Evolutionary conservation across 2,329 filamentous ascomycete genomes (phyloP), one percentile per base, ranked within the genome.

Genomic region (Nakataea oryzae): DNA sequence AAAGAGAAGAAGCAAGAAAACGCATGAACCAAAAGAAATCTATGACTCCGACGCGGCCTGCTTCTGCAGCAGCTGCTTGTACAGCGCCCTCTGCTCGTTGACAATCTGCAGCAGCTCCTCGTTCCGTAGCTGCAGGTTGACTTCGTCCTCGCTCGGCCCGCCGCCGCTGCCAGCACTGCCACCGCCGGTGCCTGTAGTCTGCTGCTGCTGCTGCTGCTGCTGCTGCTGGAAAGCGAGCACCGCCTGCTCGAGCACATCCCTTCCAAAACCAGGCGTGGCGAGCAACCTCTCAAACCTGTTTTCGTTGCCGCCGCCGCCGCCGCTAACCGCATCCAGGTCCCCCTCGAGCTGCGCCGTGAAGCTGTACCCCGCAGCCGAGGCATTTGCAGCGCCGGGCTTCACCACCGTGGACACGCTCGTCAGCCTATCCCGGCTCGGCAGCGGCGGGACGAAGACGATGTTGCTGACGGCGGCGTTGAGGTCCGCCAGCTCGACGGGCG

Each of bases 401-500:
- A 93, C 81, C 28, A 97, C 81, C 1, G 81, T 82, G 27, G 83
- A 74, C 21, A 82, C 70, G 68, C 65, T 69, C 69, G 26, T 67
- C 65, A 24, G 34, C 60, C 61, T 58, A 54, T 61, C 54, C 41
- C 26, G 26, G 58, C 30, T n/a, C 76, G 72, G 74, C 29, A 81
- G 79, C 0, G 90, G 86, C 12, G 86, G 81, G 30, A 91, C 77
- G 74, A 95, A 89, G n/a, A 80, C 72, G 28, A 97, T 70, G 67
- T 96, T 96, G 13, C 90, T 95, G 41, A 96, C 86, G 24, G 91
- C 86, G 3, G 91, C 89, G 61, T 91, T 91, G 63, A 96, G 81
- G 63, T 88, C 89, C 2, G 84, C 80, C 58, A 93, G 70, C 61
- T 87, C 85, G 3, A 86, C 83, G 1, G 84, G 81, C 65, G 89